A percentile compares a stretch with the other conserved stretches of the same genome.
phyloP scores from a whole-genome alignment of 2,329 filamentous ascomycete species.

The Furcasterigmium furcatum region DNA sequence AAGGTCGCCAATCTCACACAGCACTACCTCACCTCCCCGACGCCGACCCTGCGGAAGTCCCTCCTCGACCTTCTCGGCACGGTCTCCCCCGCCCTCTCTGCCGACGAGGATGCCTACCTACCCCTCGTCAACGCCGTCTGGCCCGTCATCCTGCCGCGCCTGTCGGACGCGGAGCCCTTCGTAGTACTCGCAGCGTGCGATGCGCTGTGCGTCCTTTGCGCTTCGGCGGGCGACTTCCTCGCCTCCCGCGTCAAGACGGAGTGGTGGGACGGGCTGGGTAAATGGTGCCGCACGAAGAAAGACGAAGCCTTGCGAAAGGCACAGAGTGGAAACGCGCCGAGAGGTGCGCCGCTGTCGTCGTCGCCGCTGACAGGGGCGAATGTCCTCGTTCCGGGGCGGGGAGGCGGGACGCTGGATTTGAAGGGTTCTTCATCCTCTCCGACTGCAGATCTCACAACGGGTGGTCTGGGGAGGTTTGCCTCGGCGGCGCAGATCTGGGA shows the following conservation, averaged over 20 bases:
- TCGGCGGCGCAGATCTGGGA: conserved; percentile 64
- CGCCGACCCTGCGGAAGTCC: conserved; percentile 72
- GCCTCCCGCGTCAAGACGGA: conserved; percentile 69
- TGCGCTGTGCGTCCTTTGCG: conserved; percentile 66
- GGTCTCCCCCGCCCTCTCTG: conserved; percentile 67
- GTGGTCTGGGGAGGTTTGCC: conserved; percentile 53
- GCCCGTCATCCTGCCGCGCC: conserved; percentile 71
- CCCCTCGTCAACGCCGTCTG: conserved; percentile 88
- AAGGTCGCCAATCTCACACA: conserved; percentile 82
- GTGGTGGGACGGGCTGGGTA: conserved; percentile 57
- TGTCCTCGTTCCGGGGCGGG: conserved; percentile 20
- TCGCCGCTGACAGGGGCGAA: background rate
- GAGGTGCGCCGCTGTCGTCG: background rate
- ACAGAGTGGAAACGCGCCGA: background rate
- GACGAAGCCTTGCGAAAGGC: conserved; percentile 23
- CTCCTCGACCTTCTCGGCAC: conserved; percentile 75
- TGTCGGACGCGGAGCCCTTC: conserved; percentile 65
- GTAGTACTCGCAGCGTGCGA: conserved; percentile 69
- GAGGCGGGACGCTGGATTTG: conserved; percentile 16
- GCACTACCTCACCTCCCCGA: conserved; percentile 84
- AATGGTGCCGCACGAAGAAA: conserved; percentile 44
- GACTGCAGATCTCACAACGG: background rate
- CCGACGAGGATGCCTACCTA: conserved; percentile 78
- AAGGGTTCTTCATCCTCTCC: conserved; percentile 6
- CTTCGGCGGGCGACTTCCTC: conserved; percentile 77